Percentiles rank a stretch among this genome's conserved stretches.
These are phyloP conservation scores for Microdochium nivale DNA, from an alignment of 2,329 filamentous ascomycete genomes.

Conservation along the genomic window DNA sequence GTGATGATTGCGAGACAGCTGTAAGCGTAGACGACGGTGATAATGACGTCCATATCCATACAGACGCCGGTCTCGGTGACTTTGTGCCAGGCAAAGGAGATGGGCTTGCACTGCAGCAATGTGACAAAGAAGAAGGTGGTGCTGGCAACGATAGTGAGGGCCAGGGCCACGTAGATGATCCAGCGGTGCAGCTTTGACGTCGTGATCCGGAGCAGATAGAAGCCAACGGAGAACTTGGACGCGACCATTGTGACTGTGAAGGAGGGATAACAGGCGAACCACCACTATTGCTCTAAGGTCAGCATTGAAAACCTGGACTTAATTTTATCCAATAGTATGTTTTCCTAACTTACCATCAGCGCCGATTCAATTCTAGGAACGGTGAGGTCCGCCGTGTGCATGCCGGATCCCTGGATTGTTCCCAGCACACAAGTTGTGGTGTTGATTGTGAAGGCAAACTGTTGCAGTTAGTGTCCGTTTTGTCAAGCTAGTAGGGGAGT, in stretches of 20 bases:
- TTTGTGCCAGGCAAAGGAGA: slow-evolving; percentile 39
- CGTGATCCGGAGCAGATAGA: slow-evolving; percentile 31
- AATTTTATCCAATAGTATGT: too few species aligned
- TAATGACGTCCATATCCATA: slow-evolving; percentile 27
- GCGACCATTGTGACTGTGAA: not conserved
- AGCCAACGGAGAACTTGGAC: slow-evolving; percentile 21
- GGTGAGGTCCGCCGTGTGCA: not conserved
- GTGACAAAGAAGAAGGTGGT: slow-evolving; percentile 35
- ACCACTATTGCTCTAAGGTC: not conserved
- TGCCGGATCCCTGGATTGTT: not conserved
- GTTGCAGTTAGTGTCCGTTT: not conserved
- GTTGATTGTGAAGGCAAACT: not conserved
- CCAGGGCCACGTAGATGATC: slow-evolving; percentile 22
- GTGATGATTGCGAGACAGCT: slow-evolving; percentile 32
- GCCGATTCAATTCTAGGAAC: not conserved
- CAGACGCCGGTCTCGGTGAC: slow-evolving; percentile 27
- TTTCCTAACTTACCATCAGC: not conserved
- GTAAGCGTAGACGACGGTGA: slow-evolving; percentile 33
- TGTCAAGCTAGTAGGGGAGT: not conserved
- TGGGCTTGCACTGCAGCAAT: slow-evolving; percentile 39
- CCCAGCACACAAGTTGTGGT: not conserved
- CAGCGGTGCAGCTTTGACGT: slow-evolving; percentile 20
- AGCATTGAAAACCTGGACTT: too few species aligned
- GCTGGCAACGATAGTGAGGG: slow-evolving; percentile 26
- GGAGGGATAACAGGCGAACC: not conserved